phyloP scores from a whole-genome alignment of 2,329 filamentous ascomycete genomes.

The Aspergillus eucalypticola region DNA sequence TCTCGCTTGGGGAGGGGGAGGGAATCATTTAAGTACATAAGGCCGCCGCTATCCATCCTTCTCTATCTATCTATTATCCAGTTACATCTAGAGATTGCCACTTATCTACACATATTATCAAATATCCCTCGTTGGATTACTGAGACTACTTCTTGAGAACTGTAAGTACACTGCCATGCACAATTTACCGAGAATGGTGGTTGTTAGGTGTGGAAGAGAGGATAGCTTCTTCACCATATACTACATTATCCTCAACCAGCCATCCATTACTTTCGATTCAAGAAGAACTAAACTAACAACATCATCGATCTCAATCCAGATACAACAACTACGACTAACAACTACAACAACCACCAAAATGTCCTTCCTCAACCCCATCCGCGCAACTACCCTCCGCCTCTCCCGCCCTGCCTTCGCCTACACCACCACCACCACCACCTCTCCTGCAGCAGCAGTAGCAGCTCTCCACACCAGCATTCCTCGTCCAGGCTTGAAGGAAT shows the following conservation, averaged over 20 bases:
- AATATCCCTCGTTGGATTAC: too few relatives aligned
- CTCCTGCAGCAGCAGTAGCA: too few relatives aligned
- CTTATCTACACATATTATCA: too few relatives aligned
- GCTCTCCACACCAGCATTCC: constrained; percentile 32
- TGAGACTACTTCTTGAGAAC: too few relatives aligned
- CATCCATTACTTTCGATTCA: too few relatives aligned
- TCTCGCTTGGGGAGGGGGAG: background rate
- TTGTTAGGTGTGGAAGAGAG: too few relatives aligned
- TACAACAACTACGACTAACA: background rate
- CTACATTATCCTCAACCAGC: too few relatives aligned
- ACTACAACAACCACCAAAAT: constrained; percentile 22
- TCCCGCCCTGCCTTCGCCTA: constrained; percentile 6
- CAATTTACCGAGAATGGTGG: too few relatives aligned
- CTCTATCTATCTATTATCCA: background rate
- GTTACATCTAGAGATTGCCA: too few relatives aligned
- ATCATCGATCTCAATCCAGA: background rate
- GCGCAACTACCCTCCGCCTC: constrained; percentile 20
- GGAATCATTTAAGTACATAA: background rate
- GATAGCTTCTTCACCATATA: too few relatives aligned
- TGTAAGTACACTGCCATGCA: too few relatives aligned
- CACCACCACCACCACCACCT: constrained; percentile 5
- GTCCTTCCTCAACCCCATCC: constrained; percentile 37
- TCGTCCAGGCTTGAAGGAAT: constrained; percentile 35
- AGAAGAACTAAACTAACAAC: too few relatives aligned
- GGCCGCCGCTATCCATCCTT: background rate